phyloP scores from a whole-genome alignment of 345 rosid species.

The Eucalyptus sideroxylon region DNA sequence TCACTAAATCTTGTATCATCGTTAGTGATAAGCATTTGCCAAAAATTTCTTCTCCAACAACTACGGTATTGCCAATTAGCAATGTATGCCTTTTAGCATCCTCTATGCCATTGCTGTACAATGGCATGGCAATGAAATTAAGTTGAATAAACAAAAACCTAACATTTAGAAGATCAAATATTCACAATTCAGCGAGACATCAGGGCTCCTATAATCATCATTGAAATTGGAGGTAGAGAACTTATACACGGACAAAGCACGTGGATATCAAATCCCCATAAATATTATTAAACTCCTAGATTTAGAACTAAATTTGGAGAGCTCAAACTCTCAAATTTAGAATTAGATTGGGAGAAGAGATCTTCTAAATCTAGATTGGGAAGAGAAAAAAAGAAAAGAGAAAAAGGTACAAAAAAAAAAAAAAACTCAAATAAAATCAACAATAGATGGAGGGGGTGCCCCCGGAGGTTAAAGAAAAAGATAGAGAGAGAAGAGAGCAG shows the following conservation, averaged over 20 bases:
- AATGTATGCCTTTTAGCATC: not conserved
- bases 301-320: not conserved
- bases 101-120: not conserved
- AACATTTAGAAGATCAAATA: not conserved
- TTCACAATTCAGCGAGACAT: no score
- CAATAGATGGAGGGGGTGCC: not conserved
- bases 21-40: not conserved
- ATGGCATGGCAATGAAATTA: not conserved
- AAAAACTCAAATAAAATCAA: not conserved
- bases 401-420: no score
- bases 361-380: not conserved
- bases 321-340: not conserved
- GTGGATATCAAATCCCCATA: not conserved
- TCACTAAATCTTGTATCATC: no score
- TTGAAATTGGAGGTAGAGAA: not conserved
- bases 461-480: not conserved
- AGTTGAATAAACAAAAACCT: not conserved
- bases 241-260: fast-evolving
- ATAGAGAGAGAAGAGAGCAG: not conserved
- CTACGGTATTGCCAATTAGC: no score
- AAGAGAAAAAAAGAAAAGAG: no score
- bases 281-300: no score
- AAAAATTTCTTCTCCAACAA: not conserved
- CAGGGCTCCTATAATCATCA: fast-evolving
- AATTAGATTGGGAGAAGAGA: not conserved